Base-by-base conservation (phyloP, 768 basidiomycete genomes). In the Amanita muscaria region DNA sequence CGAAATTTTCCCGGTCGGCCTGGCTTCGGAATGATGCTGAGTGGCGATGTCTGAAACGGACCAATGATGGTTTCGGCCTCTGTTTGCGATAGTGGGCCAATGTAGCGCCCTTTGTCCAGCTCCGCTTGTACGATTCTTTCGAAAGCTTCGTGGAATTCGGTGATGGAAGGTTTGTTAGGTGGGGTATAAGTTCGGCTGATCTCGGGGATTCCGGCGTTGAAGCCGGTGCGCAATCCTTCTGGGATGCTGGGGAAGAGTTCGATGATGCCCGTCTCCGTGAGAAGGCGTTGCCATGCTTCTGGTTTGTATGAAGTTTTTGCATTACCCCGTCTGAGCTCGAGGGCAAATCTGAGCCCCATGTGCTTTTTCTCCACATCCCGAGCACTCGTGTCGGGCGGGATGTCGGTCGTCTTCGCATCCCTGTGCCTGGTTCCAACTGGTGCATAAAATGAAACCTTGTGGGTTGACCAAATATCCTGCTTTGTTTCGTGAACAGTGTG, bases 31-130 rank as follows among this genome's bases (percentile, higher is more conserved):
- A 59, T 51, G 8, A 64, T 31, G 0, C 41, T 55, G 0, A 63
- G 48, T 1, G 62, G 64, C 1, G 56, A 63, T 0, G 59, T 48
- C 18, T 64, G 63, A 29, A 64, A 65, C 0, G 53, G 57, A 1
- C 64, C 60, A 5, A 65, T 31, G 8, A 45, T 15, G 11, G 5
- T 25, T 31, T 45, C 35, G 14, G 37, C 25, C 15, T 42, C 30
- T 14, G 29, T 23, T 6, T 18, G 41, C 14, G 15, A 18, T 9
- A 42, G 31, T 21, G 41, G 41, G 3, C 41, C 41, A 4, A 31
- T 11, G 41, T 31, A 42, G 19, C 41, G 29, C 18, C 41, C 41
- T n/a, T 42, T 42, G 12, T 18, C 14, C 21, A 42, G 4, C 18
- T 42, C 25, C 8, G 29, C 31, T 12, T 31, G 12, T 31, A 42